These are phyloP conservation scores for Clitopilus passeckerianus DNA, from an alignment of 768 basidiomycete genomes.

Conservation along the genomic window DNA sequence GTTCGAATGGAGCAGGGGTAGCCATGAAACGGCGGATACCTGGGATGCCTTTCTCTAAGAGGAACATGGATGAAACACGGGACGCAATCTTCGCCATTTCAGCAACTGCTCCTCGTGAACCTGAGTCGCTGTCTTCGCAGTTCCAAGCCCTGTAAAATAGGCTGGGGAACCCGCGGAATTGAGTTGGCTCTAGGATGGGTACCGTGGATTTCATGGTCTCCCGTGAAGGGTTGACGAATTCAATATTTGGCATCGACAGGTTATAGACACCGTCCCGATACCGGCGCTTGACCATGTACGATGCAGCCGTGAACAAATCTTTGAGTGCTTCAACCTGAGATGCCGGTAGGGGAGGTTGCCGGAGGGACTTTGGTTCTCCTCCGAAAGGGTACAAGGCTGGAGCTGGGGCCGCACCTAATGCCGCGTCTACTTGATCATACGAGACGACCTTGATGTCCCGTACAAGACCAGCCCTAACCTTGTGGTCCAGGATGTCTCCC, in stretches of 20 bases:
- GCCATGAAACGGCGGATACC: conserved; percentile 53
- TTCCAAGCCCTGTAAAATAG: conserved; percentile 39
- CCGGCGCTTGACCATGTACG: background rate
- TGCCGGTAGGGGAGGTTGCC: conserved; percentile 7
- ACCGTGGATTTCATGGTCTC: conserved; percentile 25
- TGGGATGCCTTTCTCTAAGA: conserved; percentile 52
- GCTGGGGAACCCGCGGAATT: conserved; percentile 46
- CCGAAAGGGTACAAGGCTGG: conserved; percentile 41
- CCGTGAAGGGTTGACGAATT: conserved; percentile 19
- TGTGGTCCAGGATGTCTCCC: conserved; percentile 67
- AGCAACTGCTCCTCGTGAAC: conserved; percentile 56
- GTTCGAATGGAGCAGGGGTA: conserved; percentile 18
- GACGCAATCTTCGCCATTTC: conserved; percentile 84
- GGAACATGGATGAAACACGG: conserved; percentile 70
- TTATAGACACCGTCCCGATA: conserved; percentile 14
- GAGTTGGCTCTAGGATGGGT: conserved; percentile 23
- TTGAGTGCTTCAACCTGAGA: conserved; percentile 23
- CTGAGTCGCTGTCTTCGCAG: conserved; percentile 19
- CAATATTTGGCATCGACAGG: conserved; percentile 15
- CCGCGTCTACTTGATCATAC: conserved; percentile 65
- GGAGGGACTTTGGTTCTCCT: conserved; percentile 2
- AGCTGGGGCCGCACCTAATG: conserved; percentile 25
- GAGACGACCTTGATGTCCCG: conserved; percentile 58
- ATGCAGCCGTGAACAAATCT: conserved; percentile 15
- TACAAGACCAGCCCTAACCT: conserved; percentile 68